Base-by-base conservation (phyloP, 2,329 filamentous ascomycete genomes). In the Phialophora expanda region DNA sequence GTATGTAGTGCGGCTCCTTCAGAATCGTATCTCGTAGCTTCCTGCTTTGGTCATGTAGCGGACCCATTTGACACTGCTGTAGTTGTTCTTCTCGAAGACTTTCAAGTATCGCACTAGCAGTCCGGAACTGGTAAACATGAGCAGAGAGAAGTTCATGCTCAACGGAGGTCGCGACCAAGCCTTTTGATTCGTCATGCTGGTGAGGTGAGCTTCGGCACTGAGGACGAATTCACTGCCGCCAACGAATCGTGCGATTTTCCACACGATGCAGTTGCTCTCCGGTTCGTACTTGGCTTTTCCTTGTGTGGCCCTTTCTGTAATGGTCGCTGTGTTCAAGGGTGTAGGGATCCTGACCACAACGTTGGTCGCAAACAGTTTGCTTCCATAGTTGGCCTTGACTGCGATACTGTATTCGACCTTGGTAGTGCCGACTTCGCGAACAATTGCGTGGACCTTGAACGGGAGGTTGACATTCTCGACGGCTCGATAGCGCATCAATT, bases 321-420 rank as follows among this genome's bases (percentile, higher is more conserved):
- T 97, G 76, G 90, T 90, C 54, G 95, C 95, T 1, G 96, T 98
- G 81, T 99, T 99, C 61, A 99, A 86, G 12, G 95, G 95, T 3
- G 95, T 98, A 0, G 95, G 95, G 73, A 99, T 96, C 70, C 92
- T 90, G 61, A 99, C 88, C 44, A 97, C 85, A 30, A 99, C 95
- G 74, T 98, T 99, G 34, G 95, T 98, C 11, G 95, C 95, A 75
- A 98, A 99, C 28, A 99, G 87, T 78, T 99, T 99, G 73, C 89
- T 87, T 62, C 93, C 93, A 75, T 97, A 99, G 80, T 99, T 99
- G 70, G 95, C 93, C 75, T 95, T 93, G 75, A 99, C 93, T 61
- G 93, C 93, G 74, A 99, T 96, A 81, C 92, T 97, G 83, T 98
- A 99, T 80, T 99, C 95, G 67, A 99, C 95, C 79, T 97, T 98